These are phyloP conservation scores for Leccinum solheimii DNA, from an alignment of 1,284 basidiomycete genomes.

Conservation along the genomic window DNA sequence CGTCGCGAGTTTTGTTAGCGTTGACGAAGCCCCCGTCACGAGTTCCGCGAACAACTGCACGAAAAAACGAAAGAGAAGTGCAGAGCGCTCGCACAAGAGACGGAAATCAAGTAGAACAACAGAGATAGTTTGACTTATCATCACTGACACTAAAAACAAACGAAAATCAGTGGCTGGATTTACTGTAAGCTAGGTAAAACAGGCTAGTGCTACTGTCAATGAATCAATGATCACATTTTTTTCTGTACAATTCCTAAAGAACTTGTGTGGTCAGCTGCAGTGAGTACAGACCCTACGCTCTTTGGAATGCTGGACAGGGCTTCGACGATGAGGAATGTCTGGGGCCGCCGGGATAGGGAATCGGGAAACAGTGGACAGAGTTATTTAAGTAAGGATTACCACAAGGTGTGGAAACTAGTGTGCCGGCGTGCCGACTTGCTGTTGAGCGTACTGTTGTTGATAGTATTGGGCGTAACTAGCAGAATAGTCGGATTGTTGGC, in stretches of 20 bases:
- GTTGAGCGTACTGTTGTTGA: constrained; percentile 77
- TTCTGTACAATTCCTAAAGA: constrained; percentile 36
- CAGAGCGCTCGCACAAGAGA: constrained; percentile 5
- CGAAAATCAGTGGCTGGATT: constrained; percentile 16
- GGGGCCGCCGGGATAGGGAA: constrained; percentile 18
- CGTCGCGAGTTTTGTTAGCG: constrained; percentile 77
- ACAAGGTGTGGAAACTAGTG: constrained; percentile 33
- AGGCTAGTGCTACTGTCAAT: constrained; percentile 27
- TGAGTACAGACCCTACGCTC: constrained; percentile 37
- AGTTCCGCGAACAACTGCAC: constrained; percentile 8
- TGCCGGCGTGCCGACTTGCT: constrained; percentile 57
- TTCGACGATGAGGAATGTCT: constrained; percentile 21
- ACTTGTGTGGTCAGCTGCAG: constrained; percentile 38
- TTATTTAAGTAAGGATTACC: constrained; percentile 31
- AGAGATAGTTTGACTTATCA: not conserved
- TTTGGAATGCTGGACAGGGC: constrained; percentile 24
- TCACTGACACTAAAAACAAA: constrained; percentile 3
- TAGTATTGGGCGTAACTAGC: constrained; percentile 79
- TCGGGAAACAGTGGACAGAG: constrained; percentile 14
- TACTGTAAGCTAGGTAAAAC: constrained; percentile 23
- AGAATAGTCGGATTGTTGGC: constrained; percentile 65
- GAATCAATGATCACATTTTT: constrained; percentile 34
- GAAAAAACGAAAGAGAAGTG: constrained; percentile 17
- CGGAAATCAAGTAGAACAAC: constrained; percentile 5
- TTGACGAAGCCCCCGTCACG: constrained; percentile 10